These are phyloP conservation scores for Kwoniella sp. DNA, from an alignment of 768 basidiomycete genomes.

Conservation along the genomic window DNA sequence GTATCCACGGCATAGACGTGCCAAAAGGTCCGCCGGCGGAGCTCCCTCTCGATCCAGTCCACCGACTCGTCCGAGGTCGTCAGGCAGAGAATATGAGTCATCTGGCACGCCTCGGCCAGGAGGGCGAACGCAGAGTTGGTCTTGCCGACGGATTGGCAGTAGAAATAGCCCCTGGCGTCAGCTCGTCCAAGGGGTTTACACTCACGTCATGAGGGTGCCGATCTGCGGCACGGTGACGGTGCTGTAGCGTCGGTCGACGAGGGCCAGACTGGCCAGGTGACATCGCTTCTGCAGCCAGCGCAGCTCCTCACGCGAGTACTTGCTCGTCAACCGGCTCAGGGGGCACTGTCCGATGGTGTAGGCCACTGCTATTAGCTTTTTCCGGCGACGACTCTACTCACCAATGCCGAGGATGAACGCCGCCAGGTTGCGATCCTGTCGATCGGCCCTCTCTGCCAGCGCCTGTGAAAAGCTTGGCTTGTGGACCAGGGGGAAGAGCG, in stretches of 20 bases:
- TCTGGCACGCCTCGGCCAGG: constrained; percentile 20
- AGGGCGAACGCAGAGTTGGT: constrained; percentile 11
- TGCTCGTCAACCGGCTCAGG: constrained; percentile 7
- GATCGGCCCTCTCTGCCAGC: constrained; percentile 24
- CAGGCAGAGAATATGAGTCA: constrained; percentile 12
- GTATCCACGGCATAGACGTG: constrained; percentile 20
- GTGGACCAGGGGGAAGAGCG: constrained; percentile 30
- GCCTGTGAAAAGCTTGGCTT: constrained; percentile 27
- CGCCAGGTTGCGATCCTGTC: constrained; percentile 19
- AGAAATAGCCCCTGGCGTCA: constrained; percentile 17
- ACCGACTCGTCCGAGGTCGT: constrained; percentile 8
- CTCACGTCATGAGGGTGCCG: constrained; percentile 15
- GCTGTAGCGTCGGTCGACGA: constrained; percentile 12
- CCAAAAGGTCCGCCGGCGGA: constrained; percentile 20
- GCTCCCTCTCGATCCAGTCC: constrained; percentile 12
- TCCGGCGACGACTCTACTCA: neutral
- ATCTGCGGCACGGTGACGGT: constrained; percentile 15
- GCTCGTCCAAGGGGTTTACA: neutral
- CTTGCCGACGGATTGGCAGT: constrained; percentile 17
- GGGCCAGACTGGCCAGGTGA: constrained; percentile 14
- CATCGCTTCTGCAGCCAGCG: constrained; percentile 12
- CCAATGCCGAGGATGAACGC: constrained; percentile 14
- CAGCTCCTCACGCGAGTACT: constrained; percentile 12
- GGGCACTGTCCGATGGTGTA: constrained; percentile 24
- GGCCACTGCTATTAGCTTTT: constrained; percentile 1